Evolutionary conservation across 2,329 filamentous ascomycete species (phyloP).

Genomic region (Hypoxylon sp.): DNA sequence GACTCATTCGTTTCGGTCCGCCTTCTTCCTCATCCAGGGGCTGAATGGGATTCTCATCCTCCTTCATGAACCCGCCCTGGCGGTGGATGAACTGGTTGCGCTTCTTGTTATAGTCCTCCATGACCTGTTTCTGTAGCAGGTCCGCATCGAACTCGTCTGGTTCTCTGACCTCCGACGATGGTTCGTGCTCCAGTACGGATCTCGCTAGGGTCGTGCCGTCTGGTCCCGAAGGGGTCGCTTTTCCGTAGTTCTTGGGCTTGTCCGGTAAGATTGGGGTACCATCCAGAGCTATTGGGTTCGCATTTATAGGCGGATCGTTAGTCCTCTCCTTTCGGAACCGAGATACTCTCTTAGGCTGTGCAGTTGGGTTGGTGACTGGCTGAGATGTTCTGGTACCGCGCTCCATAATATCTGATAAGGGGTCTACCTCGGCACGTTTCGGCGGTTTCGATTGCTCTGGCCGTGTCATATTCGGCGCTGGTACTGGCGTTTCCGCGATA

Average conservation of each 20-base stretch:
- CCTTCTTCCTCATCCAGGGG: constrained; percentile 76
- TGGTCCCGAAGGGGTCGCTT: constrained; percentile 61
- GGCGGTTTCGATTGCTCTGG: constrained; percentile 43
- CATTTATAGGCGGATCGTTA: constrained; percentile 36
- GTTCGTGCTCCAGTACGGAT: constrained; percentile 67
- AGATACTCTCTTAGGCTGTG: constrained; percentile 56
- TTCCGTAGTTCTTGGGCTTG: constrained; percentile 58
- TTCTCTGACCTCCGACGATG: constrained; percentile 50
- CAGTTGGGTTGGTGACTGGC: constrained; percentile 13
- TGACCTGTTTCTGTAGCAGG: constrained; percentile 80
- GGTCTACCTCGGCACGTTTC: constrained; percentile 56
- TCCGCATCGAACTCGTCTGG: constrained; percentile 79
- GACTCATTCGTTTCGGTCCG: constrained; percentile 72
- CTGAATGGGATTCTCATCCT: constrained; percentile 75
- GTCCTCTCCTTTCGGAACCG: constrained; percentile 62
- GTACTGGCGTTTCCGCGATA: constrained; percentile 44
- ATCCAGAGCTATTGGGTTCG: constrained; percentile 21
- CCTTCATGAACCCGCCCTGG: constrained; percentile 82
- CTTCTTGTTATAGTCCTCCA: constrained; percentile 83
- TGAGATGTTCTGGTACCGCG: constrained; percentile 47
- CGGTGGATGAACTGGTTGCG: constrained; percentile 86
- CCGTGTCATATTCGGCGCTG: constrained; percentile 37
- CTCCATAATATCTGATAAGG: constrained; percentile 66
- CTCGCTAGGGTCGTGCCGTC: constrained; percentile 69
- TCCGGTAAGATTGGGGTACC: constrained; percentile 50